Evolutionary conservation across 768 basidiomycete genomes (phyloP).

Genomic region (Cyclocybe aegerita): DNA sequence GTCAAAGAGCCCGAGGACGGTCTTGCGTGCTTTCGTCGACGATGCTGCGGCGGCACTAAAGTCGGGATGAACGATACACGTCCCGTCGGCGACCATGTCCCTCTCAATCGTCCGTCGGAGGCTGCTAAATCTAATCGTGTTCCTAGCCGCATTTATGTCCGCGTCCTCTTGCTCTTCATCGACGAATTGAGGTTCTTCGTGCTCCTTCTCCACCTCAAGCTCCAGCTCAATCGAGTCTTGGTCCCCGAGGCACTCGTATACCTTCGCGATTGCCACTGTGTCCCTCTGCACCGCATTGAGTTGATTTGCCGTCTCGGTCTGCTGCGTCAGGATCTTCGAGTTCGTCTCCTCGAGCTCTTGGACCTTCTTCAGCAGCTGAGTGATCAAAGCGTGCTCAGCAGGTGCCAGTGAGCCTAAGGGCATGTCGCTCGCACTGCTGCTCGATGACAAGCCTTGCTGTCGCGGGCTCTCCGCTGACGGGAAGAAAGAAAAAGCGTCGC

Average conservation of each 20-base stretch:
- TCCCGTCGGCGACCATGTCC: constrained; percentile 21
- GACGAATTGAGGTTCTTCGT: not conserved
- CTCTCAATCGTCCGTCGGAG: constrained; percentile 41
- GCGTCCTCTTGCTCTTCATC: constrained; percentile 4
- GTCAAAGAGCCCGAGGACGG: constrained; percentile 66
- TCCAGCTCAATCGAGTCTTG: constrained; percentile 50
- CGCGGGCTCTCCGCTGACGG: constrained; percentile 21
- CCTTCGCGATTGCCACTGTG: constrained; percentile 64
- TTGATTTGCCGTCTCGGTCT: constrained; percentile 57
- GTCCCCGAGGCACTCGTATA: constrained; percentile 68
- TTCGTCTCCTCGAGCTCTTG: constrained; percentile 78
- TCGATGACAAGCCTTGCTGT: not conserved
- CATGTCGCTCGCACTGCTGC: not conserved
- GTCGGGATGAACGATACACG: constrained; percentile 15
- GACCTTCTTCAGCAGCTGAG: constrained; percentile 72
- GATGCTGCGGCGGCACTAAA: not conserved
- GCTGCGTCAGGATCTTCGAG: constrained; percentile 60
- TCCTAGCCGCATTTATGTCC: constrained; percentile 19
- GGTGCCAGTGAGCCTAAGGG: constrained; percentile 23
- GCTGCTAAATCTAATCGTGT: constrained; percentile 50
- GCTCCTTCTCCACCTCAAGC: constrained; percentile 21
- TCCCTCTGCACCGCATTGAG: constrained; percentile 72
- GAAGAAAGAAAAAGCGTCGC: constrained; percentile 27
- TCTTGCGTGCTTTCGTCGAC: constrained; percentile 39
- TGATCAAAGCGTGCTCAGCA: constrained; percentile 58